Evolutionary conservation across 805 yeast genomes (phyloP), one percentile per base, ranked within the genome.

Genomic region (Kluyveromyces nonfermentans): DNA sequence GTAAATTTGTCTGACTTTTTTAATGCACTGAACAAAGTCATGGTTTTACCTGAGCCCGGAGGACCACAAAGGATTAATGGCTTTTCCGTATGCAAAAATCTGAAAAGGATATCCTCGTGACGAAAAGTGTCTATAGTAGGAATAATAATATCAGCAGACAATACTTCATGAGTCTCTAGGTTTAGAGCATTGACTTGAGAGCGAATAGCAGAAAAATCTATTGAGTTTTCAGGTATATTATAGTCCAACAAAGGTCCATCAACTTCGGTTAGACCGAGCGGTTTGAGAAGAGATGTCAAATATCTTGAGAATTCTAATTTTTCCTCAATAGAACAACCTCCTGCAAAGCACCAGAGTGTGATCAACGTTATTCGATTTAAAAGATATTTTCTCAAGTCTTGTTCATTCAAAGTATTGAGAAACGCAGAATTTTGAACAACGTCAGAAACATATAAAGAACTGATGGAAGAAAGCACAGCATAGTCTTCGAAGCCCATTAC

Each of bases 21-120:
- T 34, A 90, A 57, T 0, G 87, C 80, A 38, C 81, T 77, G 50
- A 85, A 71, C 16, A 90, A 63, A 0, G 89, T 79, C 97, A 90
- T 89, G 0, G 97, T 89, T 58, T 90, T 90, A 46, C 97, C 97
- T 0, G 96, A 83, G 4, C 97, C 97, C 0, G 97, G 97, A 0
- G 97, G 97, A 2, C 97, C 97, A 63, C 96, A 87, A 18, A 90
- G 68, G 21, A 90, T 68, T 15, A 86, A 59, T 0, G 94, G 77
- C 33, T 65, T 65, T 43, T 74, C 80, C 37, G 75, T 75, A 30
- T 69, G 67, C 32, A 89, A 54, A 2, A 84, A 59, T 0, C 79
- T 67, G 43, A 71, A 73, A 1, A 90, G 69, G 9, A 85, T 54
- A 1, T 65, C 57, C 47, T 85, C 90, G 45, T 85, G 85, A 44